Conservation (phyloP, 345 rosid genomes). For the Carallia pectinifolia region DNA sequence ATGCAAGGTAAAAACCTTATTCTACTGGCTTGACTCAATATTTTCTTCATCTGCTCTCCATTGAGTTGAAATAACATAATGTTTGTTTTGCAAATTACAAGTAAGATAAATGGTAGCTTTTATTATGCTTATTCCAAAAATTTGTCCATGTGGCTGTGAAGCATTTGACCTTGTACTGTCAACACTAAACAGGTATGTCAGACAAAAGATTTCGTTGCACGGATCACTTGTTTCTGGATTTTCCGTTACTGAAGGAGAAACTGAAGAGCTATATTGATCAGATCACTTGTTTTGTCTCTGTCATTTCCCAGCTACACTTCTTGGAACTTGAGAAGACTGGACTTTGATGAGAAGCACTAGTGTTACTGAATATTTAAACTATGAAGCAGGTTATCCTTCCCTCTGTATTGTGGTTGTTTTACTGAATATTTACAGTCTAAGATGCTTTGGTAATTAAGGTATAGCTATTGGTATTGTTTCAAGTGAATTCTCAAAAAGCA, state of each 20-base stretch:
- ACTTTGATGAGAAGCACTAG: too few relatives aligned
- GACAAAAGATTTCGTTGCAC: conserved; percentile 59
- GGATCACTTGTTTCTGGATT: conserved; percentile 87
- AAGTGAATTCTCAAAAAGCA: too few relatives aligned
- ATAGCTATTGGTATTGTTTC: too few relatives aligned
- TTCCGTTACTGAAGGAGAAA: conserved; percentile 70
- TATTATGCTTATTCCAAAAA: conserved; percentile 3
- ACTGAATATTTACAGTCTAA: too few relatives aligned
- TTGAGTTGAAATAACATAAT: neutral
- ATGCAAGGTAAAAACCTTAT: conserved; percentile 62
- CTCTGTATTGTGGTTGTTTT: too few relatives aligned
- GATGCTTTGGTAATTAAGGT: too few relatives aligned
- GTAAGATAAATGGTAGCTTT: neutral
- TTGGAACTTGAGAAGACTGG: too few relatives aligned
- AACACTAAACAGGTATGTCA: conserved; percentile 55
- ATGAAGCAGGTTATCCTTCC: too few relatives aligned
- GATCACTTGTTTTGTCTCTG: conserved; percentile 8
- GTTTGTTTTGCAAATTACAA: neutral
- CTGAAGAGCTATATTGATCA: conserved; percentile 39
- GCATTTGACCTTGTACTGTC: neutral
- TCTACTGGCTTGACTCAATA: too few relatives aligned
- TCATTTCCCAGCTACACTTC: too few relatives aligned
- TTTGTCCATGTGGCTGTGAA: neutral
- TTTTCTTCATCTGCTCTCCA: neutral
- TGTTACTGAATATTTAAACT: too few relatives aligned